These are phyloP conservation scores for Lentinus brumalis DNA, from an alignment of 768 basidiomycete species.

Conservation along the genomic window DNA sequence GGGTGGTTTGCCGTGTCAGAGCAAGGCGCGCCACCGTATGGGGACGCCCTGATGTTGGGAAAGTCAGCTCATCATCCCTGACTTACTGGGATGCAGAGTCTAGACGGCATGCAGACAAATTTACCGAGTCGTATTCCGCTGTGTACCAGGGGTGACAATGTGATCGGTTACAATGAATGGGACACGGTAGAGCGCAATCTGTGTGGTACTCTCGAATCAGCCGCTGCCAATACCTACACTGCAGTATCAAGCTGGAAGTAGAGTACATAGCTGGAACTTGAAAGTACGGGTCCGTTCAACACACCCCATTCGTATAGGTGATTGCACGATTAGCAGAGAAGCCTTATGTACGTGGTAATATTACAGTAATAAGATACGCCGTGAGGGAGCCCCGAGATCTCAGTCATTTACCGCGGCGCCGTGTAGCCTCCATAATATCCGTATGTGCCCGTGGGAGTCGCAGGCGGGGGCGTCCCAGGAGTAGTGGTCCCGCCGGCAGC, in stretches of 20 bases:
- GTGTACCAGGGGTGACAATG: neutral
- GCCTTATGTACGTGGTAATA: constrained; percentile 5
- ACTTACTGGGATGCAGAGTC: constrained; percentile 26
- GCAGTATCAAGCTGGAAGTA: too few species aligned
- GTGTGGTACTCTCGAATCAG: too few species aligned
- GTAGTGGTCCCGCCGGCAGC: constrained; percentile 19
- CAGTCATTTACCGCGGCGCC: constrained; percentile 14
- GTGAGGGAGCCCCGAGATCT: too few species aligned
- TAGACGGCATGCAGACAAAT: constrained; percentile 31
- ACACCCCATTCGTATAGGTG: neutral
- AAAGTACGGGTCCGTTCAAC: too few species aligned
- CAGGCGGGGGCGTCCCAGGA: constrained; percentile 25
- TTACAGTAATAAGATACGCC: constrained; percentile 11
- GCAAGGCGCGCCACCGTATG: constrained; percentile 19
- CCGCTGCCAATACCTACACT: too few species aligned
- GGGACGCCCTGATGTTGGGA: constrained; percentile 21
- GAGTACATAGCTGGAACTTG: too few species aligned
- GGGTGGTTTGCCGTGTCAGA: constrained; percentile 36
- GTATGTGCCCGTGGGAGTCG: constrained; percentile 13
- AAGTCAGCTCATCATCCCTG: constrained; percentile 27
- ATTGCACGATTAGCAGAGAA: neutral
- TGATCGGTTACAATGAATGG: too few species aligned
- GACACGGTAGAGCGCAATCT: too few species aligned
- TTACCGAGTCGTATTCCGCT: neutral
- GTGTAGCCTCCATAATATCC: constrained; percentile 30